phyloP scores from a whole-genome alignment of 2,329 filamentous ascomycete genomes.

The Aspergillus ibericus region DNA sequence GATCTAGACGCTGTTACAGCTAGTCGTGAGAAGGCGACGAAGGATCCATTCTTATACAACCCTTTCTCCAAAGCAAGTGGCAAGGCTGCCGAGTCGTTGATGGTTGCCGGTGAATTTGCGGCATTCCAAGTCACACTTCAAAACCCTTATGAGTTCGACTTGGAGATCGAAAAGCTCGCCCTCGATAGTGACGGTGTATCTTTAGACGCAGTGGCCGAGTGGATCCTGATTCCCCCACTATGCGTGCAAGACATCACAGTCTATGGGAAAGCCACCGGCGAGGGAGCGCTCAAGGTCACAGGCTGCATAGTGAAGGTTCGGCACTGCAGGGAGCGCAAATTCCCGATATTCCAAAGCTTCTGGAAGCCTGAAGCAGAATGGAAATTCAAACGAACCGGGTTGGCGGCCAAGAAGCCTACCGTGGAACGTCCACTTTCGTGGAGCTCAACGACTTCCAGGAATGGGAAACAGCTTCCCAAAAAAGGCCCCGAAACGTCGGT shows the following conservation, averaged over 20 bases:
- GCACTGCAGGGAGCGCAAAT: conserved; percentile 78
- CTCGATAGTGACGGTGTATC: conserved; percentile 72
- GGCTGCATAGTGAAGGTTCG: conserved; percentile 78
- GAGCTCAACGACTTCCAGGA: conserved; percentile 42
- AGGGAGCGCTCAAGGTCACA: conserved; percentile 70
- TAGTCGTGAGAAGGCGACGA: conserved; percentile 41
- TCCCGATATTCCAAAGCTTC: conserved; percentile 75
- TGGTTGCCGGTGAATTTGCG: conserved; percentile 77
- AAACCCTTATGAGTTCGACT: conserved; percentile 90
- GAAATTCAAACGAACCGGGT: conserved; percentile 76
- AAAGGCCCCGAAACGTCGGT: conserved; percentile 38
- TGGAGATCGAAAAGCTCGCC: conserved; percentile 80
- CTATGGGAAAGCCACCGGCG: conserved; percentile 63
- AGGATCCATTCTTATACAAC: conserved; percentile 92
- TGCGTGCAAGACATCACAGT: conserved; percentile 77
- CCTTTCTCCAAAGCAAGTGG: conserved; percentile 74
- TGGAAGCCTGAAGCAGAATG: conserved; percentile 70
- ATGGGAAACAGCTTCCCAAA: conserved; percentile 33
- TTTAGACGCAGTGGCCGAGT: conserved; percentile 66
- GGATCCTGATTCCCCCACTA: conserved; percentile 73
- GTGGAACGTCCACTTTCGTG: conserved; percentile 49
- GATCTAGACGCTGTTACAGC: conserved; percentile 50
- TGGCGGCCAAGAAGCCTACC: conserved; percentile 56
- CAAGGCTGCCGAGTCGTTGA: conserved; percentile 60
- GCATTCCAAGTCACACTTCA: conserved; percentile 82